phyloP scores from a whole-genome alignment of 2,329 filamentous ascomycete genomes.

The Leptosphaerulina australis region DNA sequence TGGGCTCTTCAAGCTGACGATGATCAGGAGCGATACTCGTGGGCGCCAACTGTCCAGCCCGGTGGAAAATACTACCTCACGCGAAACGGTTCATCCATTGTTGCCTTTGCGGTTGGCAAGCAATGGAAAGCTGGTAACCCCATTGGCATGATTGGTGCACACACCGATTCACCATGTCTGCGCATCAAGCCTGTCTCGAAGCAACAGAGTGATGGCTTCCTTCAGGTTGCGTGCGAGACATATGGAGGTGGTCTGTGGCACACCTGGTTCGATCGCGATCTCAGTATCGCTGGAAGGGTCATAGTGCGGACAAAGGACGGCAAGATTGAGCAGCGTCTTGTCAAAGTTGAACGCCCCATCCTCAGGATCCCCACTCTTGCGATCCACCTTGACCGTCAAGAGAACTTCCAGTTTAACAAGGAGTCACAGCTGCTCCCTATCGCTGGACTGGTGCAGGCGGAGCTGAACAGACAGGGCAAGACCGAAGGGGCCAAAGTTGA shows the following conservation, averaged over 20 bases:
- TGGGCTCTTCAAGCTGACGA: constrained; percentile 1
- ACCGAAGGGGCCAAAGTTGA: constrained; percentile 56
- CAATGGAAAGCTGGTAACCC: constrained; percentile 93
- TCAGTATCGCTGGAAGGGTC: constrained; percentile 86
- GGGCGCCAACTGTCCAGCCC: constrained; percentile 77
- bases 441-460: constrained; percentile 81
- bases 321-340: constrained; percentile 78
- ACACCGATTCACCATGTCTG: constrained; percentile 92
- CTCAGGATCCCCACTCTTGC: constrained; percentile 91
- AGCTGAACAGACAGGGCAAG: constrained; percentile 77
- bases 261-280: constrained; percentile 95
- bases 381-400: constrained; percentile 87
- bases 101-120: constrained; percentile 88
- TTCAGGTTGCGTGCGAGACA: constrained; percentile 94
- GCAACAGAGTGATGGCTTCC: constrained; percentile 81
- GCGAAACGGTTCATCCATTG: constrained; percentile 87
- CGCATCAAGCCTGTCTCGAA: constrained; percentile 94
- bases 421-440: constrained; percentile 96
- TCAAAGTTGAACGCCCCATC: constrained; percentile 90
- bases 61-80: constrained; percentile 97
- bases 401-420: constrained; percentile 93
- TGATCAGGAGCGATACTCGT: constrained; percentile 80
- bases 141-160: constrained; percentile 89
- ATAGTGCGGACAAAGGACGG: constrained; percentile 78
- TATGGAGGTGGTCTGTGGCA: constrained; percentile 98